Base-by-base conservation (phyloP, 179 eudicot species). In the Silene coronaria region DNA sequence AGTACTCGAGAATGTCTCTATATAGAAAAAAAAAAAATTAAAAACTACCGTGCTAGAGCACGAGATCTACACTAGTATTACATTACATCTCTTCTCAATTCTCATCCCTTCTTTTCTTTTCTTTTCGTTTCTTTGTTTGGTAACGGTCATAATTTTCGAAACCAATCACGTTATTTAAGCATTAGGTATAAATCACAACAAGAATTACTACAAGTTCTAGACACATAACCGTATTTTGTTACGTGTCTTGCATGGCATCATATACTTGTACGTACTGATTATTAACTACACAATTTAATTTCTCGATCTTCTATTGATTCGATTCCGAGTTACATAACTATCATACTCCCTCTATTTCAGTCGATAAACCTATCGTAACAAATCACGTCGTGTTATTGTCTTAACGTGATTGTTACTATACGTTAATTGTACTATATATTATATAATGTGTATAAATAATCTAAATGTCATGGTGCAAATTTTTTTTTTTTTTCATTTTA, bases 111-210 rank as follows among this genome's bases (percentile, higher is more conserved):
- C 12, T 11, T 2, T 59, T 59, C 1, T 11, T 59, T 59, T 59
- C 4, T 12, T 24, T 2, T 64, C 23, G 8, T 30, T 30, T 64
- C 21, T 14, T 30, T 14, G 73, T 70, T 70, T 70, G 59, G 73
- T 48, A 26, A 27, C 14, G 23, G 60, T 70, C 59, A 42, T 21
- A 69, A 46, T 21, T 12, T 4, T 68, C 16, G 24, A 48, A 70
- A 70, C 36, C 32, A 46, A 30, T 70, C 73, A 70, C 73, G 53
- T n/a, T n/a, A n/a, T 46, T 70, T 70, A 4, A 5, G 59, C 12
- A 7, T 36, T 19, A 67, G 22, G 27, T 22, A 36, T 23, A 67
- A 14, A 68, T 51, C 24, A 42, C 19, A 21, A 68, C 10, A 32
- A 5, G 22, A 21, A 23, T 61, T 61, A 61, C 6, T 30, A 64